phyloP scores from a whole-genome alignment of 345 rosid genomes.

The Eucalyptus erythrocorys region DNA sequence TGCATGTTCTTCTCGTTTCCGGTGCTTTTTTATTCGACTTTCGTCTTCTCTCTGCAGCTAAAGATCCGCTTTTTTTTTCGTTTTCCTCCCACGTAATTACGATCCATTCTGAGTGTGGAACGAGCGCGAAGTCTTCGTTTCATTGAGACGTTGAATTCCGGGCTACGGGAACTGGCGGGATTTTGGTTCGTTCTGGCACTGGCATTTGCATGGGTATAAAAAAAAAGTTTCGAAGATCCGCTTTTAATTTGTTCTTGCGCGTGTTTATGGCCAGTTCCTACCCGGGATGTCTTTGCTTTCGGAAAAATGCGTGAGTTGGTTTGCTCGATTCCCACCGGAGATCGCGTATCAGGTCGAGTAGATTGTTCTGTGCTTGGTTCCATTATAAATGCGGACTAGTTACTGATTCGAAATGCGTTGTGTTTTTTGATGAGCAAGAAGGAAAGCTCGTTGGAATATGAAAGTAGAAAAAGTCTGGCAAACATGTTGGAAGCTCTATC shows the following conservation, averaged over 20 bases:
- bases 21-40: background rate
- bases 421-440: background rate
- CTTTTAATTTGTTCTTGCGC: background rate
- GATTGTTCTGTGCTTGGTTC: background rate
- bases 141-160: background rate
- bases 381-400: background rate
- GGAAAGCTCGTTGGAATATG: background rate
- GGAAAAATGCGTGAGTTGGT: background rate
- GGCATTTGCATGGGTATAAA: background rate
- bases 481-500: constrained; percentile 47
- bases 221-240: background rate
- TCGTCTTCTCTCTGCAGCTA: background rate
- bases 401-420: background rate
- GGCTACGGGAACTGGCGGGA: background rate
- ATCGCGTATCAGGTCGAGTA: background rate
- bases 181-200: background rate
- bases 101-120: background rate
- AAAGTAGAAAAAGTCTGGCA: background rate
- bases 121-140: background rate
- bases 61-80: background rate
- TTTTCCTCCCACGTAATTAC: background rate
- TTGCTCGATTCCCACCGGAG: background rate
- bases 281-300: background rate
- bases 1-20: background rate
- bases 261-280: background rate